Evolutionary conservation across 2,329 filamentous ascomycete species (phyloP).

Genomic region (Pseudonectria foliicola): DNA sequence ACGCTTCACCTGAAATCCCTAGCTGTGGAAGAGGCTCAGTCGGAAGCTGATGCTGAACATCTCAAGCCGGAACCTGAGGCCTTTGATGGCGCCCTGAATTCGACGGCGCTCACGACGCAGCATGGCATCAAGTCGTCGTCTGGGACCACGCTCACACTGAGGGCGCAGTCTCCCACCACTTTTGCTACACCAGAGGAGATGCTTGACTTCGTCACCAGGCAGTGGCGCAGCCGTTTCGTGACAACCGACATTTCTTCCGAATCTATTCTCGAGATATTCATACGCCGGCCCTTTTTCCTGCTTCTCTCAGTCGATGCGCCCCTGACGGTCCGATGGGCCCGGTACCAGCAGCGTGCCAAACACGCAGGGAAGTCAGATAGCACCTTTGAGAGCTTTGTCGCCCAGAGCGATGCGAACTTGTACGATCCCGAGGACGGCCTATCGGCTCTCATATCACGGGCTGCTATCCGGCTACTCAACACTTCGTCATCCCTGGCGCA

Average conservation of each 20-base stretch:
- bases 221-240: constrained; percentile 80
- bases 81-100: constrained; percentile 17
- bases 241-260: constrained; percentile 77
- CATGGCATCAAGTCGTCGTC: constrained; percentile 18
- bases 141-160: constrained; percentile 20
- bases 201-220: constrained; percentile 76
- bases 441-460: constrained; percentile 70
- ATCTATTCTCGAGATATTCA: constrained; percentile 63
- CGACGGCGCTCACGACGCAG: constrained; percentile 21
- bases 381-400: constrained; percentile 49
- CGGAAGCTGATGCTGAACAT: too few species aligned
- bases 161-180: constrained; percentile 21
- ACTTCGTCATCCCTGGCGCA: constrained; percentile 64
- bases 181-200: constrained; percentile 62
- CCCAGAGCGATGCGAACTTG: constrained; percentile 62
- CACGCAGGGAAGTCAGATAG: constrained; percentile 19
- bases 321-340: constrained; percentile 72
- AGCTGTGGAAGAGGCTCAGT: background rate
- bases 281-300: constrained; percentile 83
- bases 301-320: constrained; percentile 89
- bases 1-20: constrained; percentile 52
- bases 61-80: constrained; percentile 6
- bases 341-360: constrained; percentile 48
- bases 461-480: constrained; percentile 82
- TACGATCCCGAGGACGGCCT: constrained; percentile 61